Evolutionary conservation across 352 stramenopile genomes (phyloP).

Genomic region (Phytophthora brassicae): DNA sequence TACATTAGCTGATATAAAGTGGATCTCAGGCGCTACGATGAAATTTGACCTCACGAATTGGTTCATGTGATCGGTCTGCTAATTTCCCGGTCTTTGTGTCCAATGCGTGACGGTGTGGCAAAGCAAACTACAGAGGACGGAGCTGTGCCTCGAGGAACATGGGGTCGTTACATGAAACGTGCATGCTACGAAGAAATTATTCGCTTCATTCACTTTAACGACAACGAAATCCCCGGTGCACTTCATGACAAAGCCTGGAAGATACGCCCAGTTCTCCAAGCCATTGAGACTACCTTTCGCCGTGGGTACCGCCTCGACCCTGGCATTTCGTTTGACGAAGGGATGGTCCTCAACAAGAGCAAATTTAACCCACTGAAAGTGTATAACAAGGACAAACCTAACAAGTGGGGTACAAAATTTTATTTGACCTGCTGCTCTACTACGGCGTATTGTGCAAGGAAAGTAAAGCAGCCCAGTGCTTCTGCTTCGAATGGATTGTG

Average conservation of each 20-base stretch:
- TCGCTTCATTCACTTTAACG: conserved; percentile 19
- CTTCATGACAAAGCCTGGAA: conserved; percentile 16
- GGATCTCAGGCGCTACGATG: neutral
- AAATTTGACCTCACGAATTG: neutral
- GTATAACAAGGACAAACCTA: too few relatives aligned
- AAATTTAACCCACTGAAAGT: conserved; percentile 13
- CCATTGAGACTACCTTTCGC: conserved; percentile 21
- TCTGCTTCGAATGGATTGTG: neutral
- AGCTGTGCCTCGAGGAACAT: conserved; percentile 15
- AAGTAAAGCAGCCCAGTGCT: neutral
- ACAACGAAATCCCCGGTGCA: conserved; percentile 5
- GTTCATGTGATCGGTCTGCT: neutral
- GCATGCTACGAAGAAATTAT: conserved; percentile 3
- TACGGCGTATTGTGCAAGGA: conserved; percentile 17
- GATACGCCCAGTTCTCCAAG: conserved; percentile 14
- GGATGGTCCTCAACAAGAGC: conserved; percentile 12
- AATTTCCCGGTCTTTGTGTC: neutral
- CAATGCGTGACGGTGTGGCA: neutral
- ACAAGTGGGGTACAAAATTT: too few relatives aligned
- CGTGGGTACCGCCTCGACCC: conserved; percentile 9
- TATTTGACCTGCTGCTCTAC: conserved; percentile 15
- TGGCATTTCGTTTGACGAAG: conserved; percentile 14
- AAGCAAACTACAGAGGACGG: conserved; percentile 7
- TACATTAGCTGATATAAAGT: neutral
- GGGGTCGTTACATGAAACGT: conserved; percentile 4